phyloP scores from a whole-genome alignment of 2,329 filamentous ascomycete genomes.

The Trichoderma sp. region DNA sequence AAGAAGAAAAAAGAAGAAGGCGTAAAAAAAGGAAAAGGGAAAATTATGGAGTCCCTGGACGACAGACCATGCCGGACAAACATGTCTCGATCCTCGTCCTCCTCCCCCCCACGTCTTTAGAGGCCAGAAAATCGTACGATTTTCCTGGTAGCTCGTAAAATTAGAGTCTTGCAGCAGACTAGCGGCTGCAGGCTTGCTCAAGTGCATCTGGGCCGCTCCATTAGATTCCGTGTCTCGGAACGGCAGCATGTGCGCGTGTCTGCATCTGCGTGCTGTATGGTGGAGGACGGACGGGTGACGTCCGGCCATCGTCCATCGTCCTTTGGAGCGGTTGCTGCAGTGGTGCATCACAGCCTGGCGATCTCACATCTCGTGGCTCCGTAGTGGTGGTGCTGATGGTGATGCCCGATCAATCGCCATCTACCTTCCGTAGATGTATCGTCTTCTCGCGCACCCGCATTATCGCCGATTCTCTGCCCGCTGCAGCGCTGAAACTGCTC shows the following conservation, averaged over 20 bases:
- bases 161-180: conserved; percentile 18
- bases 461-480: conserved; percentile 13
- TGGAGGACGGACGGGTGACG: too few relatives aligned
- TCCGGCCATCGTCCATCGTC: neutral
- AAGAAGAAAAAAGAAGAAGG: neutral
- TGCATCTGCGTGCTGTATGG: neutral
- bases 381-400: conserved; percentile 7
- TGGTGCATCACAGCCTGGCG: conserved; percentile 12
- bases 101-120: conserved; percentile 6
- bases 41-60: neutral
- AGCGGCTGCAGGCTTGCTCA: conserved; percentile 14
- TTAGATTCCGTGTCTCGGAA: conserved; percentile 27
- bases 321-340: neutral
- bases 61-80: conserved; percentile 16
- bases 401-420: conserved; percentile 8
- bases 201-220: conserved; percentile 19
- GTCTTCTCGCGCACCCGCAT: conserved; percentile 3
- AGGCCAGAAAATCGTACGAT: conserved; percentile 20
- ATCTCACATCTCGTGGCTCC: conserved; percentile 14
- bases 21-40: neutral
- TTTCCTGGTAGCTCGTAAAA: conserved; percentile 19
- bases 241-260: neutral
- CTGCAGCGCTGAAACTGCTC: conserved; percentile 12
- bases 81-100: conserved; percentile 11
- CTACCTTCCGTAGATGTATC: neutral